Conservation (phyloP, 768 basidiomycete genomes). For the Trametes cingulata region DNA sequence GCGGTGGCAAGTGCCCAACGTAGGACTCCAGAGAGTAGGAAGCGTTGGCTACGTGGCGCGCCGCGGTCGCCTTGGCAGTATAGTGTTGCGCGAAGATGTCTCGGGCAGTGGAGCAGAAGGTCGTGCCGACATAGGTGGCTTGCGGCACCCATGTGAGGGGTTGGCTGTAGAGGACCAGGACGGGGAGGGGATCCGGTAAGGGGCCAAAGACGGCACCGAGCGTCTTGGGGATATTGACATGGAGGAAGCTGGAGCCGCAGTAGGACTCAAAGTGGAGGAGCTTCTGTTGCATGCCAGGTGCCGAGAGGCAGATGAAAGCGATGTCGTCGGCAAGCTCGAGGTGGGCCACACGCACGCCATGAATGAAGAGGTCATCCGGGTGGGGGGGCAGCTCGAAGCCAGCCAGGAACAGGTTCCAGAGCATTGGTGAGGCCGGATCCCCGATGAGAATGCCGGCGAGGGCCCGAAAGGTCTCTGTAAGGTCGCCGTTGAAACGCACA, state of each 20-base stretch:
- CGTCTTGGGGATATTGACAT: background rate
- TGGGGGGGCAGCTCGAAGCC: background rate
- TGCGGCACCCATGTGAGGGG: background rate
- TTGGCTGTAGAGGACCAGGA: background rate
- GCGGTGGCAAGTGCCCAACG: background rate
- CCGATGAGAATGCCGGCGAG: conserved; percentile 23
- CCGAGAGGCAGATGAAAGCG: background rate
- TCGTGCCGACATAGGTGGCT: background rate
- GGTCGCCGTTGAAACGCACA: conserved; percentile 9
- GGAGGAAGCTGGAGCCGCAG: background rate
- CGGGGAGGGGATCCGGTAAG: background rate
- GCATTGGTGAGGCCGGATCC: conserved; percentile 23
- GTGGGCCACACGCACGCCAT: background rate
- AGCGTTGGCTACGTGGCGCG: background rate
- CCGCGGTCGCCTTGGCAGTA: background rate
- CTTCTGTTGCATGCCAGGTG: background rate
- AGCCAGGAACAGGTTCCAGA: background rate
- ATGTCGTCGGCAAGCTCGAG: conserved; percentile 1
- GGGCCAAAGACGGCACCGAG: background rate
- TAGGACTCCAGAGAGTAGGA: conserved; percentile 1
- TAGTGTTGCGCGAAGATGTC: conserved; percentile 7
- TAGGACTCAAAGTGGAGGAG: background rate
- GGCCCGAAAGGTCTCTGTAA: conserved; percentile 5
- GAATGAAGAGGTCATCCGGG: background rate
- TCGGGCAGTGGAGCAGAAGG: background rate